A percentile compares a stretch with the other conserved stretches of the same genome.
Conservation (phyloP, 2,329 filamentous ascomycete species). For the Coniochaeta sp. region DNA sequence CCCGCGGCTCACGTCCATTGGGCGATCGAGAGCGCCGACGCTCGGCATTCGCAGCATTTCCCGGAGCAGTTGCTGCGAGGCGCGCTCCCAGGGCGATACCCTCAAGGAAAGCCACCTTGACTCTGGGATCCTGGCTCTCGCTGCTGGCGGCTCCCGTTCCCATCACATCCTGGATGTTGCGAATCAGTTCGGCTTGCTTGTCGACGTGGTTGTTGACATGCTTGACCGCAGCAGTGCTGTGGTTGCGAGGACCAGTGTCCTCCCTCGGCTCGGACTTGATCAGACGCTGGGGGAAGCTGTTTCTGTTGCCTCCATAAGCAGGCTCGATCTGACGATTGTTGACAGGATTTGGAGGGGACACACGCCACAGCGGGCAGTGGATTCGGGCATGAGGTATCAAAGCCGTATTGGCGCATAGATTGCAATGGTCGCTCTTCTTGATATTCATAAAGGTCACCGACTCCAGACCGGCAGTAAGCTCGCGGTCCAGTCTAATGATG, state of each 20-base stretch:
- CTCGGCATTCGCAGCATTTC: background rate
- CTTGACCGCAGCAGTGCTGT: background rate
- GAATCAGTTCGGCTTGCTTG: background rate
- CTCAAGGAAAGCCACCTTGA: conserved; percentile 2
- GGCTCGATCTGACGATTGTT: background rate
- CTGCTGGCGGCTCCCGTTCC: background rate
- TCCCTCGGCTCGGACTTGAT: background rate
- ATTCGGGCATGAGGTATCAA: background rate
- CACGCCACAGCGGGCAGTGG: background rate
- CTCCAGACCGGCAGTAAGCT: too few relatives aligned
- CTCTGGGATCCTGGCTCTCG: background rate
- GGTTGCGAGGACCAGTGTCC: background rate
- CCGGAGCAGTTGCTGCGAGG: background rate
- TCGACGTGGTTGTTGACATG: background rate
- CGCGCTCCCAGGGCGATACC: conserved; percentile 3
- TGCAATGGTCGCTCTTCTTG: background rate
- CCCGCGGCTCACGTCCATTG: background rate
- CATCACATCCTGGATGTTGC: background rate
- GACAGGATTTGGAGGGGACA: background rate
- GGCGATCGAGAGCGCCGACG: background rate
- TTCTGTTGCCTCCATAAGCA: background rate
- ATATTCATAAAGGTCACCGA: background rate
- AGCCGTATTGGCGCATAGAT: background rate
- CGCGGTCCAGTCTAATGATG: background rate
- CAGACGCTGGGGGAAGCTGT: background rate